Evolutionary conservation across 2,329 filamentous ascomycete genomes (phyloP), one percentile per base, ranked within the genome.

Genomic region (Penicillium sp.): DNA sequence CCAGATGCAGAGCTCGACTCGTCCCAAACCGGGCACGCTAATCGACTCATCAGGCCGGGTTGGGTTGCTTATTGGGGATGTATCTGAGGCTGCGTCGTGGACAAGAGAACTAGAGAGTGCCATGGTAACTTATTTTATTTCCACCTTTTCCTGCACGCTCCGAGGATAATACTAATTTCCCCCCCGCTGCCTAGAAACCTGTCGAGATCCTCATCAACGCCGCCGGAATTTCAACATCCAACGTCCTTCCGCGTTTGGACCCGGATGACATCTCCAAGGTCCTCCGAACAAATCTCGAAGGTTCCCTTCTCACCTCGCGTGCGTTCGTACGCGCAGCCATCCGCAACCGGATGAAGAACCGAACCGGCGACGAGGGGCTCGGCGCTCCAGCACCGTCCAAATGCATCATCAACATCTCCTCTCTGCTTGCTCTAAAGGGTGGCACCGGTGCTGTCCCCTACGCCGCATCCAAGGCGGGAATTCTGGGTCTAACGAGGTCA

Each of bases 321-420:
- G 73, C 75, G 0, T 67, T 81, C 31, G 60, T 78, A 17, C 75
- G 77, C 41, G 75, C 72, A 13, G 70, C 70, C 19, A 75, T 75
- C 50, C 75, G 74, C 49, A 71, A 66, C 48, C 67, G 71, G 6
- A 60, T 74, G 9, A 71, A 70, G 41, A 69, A 66, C 46, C 68
- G 70, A 21, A 17, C 50, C 50, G 54, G 50, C 17, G 13, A 49
- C 35, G 35, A 41, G 2, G 35, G 35, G 11, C 35, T 15, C 35
- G 13, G 8, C 54, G 23, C 26, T 1, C 79, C 83, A 56, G 84
- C 86, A 30, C 80, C 83, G 56, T 87, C 89, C 1, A 87, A 91
- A 58, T 91, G 87, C 71, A 93, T 96, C 64, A 88, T 96, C 75
- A 96, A 96, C 71, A 81, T 97, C 23, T 88, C 91, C 0, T 94